Evolutionary conservation across 805 yeast genomes (phyloP).

Genomic region (Starmera caribaea): DNA sequence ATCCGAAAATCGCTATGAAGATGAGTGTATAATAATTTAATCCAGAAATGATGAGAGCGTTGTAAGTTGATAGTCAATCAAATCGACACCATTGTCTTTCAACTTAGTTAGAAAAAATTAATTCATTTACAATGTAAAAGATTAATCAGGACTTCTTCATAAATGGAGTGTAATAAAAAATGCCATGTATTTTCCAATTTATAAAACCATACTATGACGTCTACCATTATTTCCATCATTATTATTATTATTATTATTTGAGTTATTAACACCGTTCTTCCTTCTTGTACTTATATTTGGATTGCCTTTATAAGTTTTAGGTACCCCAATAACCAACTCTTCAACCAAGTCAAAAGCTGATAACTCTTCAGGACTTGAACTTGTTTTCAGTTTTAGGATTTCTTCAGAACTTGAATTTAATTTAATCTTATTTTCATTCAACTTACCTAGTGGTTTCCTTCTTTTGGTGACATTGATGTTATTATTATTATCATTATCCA

Average conservation of each 20-base stretch:
- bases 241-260: no score
- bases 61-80: no score
- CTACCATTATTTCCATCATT: no score
- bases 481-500: slow-evolving; percentile 13
- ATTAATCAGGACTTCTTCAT: no score
- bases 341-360: slow-evolving; percentile 21
- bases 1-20: slow-evolving; percentile 81
- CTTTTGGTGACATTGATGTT: slow-evolving; percentile 13
- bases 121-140: no score
- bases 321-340: slow-evolving; percentile 18
- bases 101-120: no score
- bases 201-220: slow-evolving; percentile 17
- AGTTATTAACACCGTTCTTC: neutral
- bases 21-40: slow-evolving; percentile 83
- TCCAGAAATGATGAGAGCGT: no score
- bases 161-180: no score
- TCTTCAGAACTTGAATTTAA: slow-evolving; percentile 2
- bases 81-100: no score
- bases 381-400: slow-evolving; percentile 3
- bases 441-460: slow-evolving; percentile 14
- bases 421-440: slow-evolving; percentile 11
- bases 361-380: slow-evolving; percentile 11
- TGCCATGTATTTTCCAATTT: neutral
- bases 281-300: slow-evolving; percentile 12
- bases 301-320: slow-evolving; percentile 17